phyloP scores from a whole-genome alignment of 140 eudicot species.

The Erigeron philadelphicus region DNA sequence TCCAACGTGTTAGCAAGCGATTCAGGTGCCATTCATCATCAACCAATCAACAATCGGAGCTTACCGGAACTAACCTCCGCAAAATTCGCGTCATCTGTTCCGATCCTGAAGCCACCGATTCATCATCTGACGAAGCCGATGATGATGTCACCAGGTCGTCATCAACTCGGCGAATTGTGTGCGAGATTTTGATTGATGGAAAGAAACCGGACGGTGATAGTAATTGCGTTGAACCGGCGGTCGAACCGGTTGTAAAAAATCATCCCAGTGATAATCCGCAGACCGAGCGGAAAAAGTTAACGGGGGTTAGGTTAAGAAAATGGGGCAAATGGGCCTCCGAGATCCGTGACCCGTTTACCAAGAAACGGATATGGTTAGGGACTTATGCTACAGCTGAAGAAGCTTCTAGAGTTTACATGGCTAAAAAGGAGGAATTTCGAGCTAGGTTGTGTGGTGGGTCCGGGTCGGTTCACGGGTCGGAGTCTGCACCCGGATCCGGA shows the following conservation, averaged over 20 bases:
- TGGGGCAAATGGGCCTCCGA: slow-evolving; percentile 66
- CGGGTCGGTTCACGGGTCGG: not conserved
- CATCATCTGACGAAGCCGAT: slow-evolving; percentile 43
- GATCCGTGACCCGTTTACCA: slow-evolving; percentile 53
- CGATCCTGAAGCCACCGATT: slow-evolving; percentile 71
- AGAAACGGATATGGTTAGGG: slow-evolving; percentile 61
- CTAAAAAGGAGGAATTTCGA: slow-evolving; percentile 43
- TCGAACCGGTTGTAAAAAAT: not conserved
- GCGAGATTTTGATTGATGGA: slow-evolving; percentile 36
- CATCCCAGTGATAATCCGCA: not conserved
- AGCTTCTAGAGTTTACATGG: slow-evolving; percentile 42
- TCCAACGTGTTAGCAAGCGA: slow-evolving; percentile 31
- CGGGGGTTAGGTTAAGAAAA: slow-evolving; percentile 43
- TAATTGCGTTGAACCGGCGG: not conserved
- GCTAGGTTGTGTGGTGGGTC: not conserved
- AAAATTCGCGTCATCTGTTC: slow-evolving; percentile 49
- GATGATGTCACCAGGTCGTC: slow-evolving; percentile 11
- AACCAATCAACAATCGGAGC: slow-evolving; percentile 12
- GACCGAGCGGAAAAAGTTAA: slow-evolving; percentile 16
- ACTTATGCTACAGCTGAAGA: slow-evolving; percentile 62
- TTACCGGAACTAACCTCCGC: slow-evolving; percentile 27
- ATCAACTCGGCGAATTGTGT: slow-evolving; percentile 36
- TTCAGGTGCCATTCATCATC: slow-evolving; percentile 14
- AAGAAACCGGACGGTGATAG: not conserved
- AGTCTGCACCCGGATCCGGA: not conserved